phyloP scores from a whole-genome alignment of 2,329 filamentous ascomycete genomes.

The Bipolaris gigantea region DNA sequence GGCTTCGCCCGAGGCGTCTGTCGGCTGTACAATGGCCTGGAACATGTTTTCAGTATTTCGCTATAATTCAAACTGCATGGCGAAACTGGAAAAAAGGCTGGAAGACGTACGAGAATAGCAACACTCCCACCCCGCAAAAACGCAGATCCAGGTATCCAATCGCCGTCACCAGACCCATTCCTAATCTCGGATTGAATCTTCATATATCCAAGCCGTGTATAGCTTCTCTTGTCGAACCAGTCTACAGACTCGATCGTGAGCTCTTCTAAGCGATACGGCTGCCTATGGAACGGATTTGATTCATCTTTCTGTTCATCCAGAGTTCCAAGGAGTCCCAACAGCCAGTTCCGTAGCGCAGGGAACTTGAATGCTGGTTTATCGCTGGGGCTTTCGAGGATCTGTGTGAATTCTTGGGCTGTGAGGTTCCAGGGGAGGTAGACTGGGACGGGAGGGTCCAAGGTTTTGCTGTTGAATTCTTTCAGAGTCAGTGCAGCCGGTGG shows the following conservation, averaged over 20 bases:
- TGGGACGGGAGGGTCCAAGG: conserved; percentile 37
- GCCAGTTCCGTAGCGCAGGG: conserved; percentile 59
- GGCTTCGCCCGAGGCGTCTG: conserved; percentile 46
- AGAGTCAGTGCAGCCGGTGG: background rate
- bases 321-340: conserved; percentile 53
- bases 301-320: conserved; percentile 51
- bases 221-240: conserved; percentile 47
- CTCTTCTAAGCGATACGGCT: conserved; percentile 55
- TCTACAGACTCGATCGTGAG: conserved; percentile 60
- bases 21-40: conserved; percentile 58
- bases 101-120: conserved; percentile 54
- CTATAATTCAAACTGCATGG: too few relatives aligned
- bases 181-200: conserved; percentile 59
- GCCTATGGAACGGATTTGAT: conserved; percentile 54
- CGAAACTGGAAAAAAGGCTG: background rate
- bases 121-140: conserved; percentile 63
- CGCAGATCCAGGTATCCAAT: conserved; percentile 57
- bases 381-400: conserved; percentile 3
- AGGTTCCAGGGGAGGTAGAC: conserved; percentile 51
- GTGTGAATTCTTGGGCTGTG: conserved; percentile 35
- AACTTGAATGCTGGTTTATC: conserved; percentile 43
- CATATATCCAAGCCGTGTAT: conserved; percentile 55
- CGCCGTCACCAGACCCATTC: conserved; percentile 30
- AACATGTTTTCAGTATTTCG: background rate
- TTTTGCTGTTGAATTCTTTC: conserved; percentile 4